Evolutionary conservation across 108 stramenopile species (phyloP).

Genomic region (Phaeodactylum tricornutum): DNA sequence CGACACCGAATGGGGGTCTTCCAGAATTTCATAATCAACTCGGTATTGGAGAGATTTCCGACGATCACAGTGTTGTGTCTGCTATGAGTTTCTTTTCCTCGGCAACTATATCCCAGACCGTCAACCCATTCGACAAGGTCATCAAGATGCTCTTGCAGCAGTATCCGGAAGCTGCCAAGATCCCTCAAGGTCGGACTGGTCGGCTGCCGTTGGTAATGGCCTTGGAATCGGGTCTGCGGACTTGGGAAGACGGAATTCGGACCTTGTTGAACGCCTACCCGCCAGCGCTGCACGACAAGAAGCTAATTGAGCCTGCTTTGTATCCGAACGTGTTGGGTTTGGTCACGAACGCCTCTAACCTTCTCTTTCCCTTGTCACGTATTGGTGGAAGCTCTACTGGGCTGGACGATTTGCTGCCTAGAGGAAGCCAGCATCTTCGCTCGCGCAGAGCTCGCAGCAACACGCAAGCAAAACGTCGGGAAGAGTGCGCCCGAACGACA

Average conservation of each 20-base stretch:
- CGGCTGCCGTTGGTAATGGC: conserved; percentile 32
- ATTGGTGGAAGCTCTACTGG: conserved; percentile 1
- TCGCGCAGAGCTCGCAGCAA: background rate
- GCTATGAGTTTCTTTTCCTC: conserved; percentile 10
- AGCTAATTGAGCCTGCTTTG: conserved; percentile 8
- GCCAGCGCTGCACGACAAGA: conserved; percentile 21
- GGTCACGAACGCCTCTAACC: conserved; percentile 8
- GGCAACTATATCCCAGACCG: conserved; percentile 5
- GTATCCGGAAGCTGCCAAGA: conserved; percentile 32
- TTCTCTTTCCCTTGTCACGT: background rate
- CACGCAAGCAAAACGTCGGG: background rate
- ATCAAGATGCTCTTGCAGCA: conserved; percentile 25
- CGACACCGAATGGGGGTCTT: conserved; percentile 5
- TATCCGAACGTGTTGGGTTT: conserved; percentile 27
- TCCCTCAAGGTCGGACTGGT: conserved; percentile 23
- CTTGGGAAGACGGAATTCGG: conserved; percentile 31
- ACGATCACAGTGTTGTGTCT: conserved; percentile 10
- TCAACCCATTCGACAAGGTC: conserved; percentile 23
- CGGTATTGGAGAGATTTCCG: background rate
- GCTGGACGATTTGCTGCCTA: background rate
- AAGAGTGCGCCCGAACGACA: conserved; percentile 7
- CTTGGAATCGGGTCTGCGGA: conserved; percentile 16
- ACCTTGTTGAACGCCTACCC: conserved; percentile 29
- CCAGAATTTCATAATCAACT: background rate
- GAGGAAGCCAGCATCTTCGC: background rate